Conservation (phyloP, 1,284 basidiomycete species). For the Kalmanozyma brasiliensis region DNA sequence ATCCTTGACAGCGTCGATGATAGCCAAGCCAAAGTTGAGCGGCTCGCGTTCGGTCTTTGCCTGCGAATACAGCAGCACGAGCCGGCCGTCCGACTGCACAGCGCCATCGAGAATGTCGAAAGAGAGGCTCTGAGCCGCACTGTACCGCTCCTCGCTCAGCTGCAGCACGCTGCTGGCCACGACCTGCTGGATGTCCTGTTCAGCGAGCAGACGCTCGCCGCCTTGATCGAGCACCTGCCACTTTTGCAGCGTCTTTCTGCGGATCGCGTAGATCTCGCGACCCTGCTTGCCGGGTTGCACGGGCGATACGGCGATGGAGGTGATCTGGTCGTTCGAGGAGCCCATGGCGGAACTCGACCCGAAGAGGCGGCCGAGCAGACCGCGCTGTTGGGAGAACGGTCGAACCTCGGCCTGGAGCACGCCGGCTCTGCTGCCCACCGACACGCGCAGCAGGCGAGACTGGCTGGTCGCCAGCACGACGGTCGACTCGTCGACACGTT, state of each 20-base stretch:
- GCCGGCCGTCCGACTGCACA: slow-evolving; percentile 34
- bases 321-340: slow-evolving; percentile 38
- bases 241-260: slow-evolving; percentile 55
- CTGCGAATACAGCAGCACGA: slow-evolving; percentile 55
- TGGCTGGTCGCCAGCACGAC: slow-evolving; percentile 53
- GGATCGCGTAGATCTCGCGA: slow-evolving; percentile 55
- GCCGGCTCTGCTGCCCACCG: slow-evolving; percentile 48
- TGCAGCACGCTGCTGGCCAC: slow-evolving; percentile 52
- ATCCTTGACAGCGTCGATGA: slow-evolving; percentile 31
- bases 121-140: slow-evolving; percentile 40
- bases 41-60: slow-evolving; percentile 24
- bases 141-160: slow-evolving; percentile 46
- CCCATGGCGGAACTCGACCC: slow-evolving; percentile 44
- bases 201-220: slow-evolving; percentile 54
- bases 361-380: slow-evolving; percentile 60
- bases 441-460: slow-evolving; percentile 46
- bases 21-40: slow-evolving; percentile 46
- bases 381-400: slow-evolving; percentile 54
- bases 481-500: slow-evolving; percentile 41
- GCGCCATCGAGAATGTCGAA: slow-evolving; percentile 42
- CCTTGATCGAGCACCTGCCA: slow-evolving; percentile 62
- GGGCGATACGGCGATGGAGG: slow-evolving; percentile 50
- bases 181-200: slow-evolving; percentile 62
- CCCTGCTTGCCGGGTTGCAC: slow-evolving; percentile 27
- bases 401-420: slow-evolving; percentile 46